Percentiles rank a stretch among this genome's conserved stretches.
Evolutionary conservation across 31 red algal genomes (phyloP).

Genomic region (Porphyra umbilicalis): DNA sequence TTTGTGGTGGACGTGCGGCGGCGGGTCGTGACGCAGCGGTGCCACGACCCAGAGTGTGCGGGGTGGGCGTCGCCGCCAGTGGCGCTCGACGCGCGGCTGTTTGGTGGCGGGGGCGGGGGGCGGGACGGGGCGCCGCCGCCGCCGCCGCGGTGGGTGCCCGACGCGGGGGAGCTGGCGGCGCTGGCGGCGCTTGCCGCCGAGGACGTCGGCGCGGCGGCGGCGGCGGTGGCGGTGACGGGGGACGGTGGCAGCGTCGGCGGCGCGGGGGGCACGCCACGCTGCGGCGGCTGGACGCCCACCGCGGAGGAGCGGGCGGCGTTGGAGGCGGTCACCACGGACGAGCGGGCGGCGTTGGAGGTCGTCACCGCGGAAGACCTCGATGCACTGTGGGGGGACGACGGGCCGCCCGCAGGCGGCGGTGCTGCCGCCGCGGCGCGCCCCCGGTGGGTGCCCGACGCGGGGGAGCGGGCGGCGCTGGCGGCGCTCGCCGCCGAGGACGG

Average conservation of each 20-base stretch:
- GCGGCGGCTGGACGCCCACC: too few relatives aligned
- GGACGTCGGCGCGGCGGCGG: background rate
- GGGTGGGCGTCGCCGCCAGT: conserved; percentile 37
- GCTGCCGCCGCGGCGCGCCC: background rate
- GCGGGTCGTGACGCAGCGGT: conserved; percentile 36
- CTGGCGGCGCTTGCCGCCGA: background rate
- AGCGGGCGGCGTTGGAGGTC: background rate
- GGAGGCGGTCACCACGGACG: background rate
- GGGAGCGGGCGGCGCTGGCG: background rate
- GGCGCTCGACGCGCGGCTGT: conserved; percentile 16
- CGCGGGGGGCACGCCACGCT: too few relatives aligned
- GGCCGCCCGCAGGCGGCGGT: background rate
- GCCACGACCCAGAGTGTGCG: conserved; percentile 76
- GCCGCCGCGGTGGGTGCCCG: background rate
- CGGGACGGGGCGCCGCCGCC: too few relatives aligned
- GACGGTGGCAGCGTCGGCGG: too few relatives aligned
- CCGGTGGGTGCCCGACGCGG: background rate
- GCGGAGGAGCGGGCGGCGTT: background rate
- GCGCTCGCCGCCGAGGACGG: background rate
- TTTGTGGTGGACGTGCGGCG: conserved; percentile 43
- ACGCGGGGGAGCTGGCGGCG: background rate
- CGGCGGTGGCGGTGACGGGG: background rate
- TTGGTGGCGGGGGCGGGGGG: conserved; percentile 7
- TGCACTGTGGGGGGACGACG: background rate
- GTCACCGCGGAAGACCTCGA: background rate